Base-by-base conservation (phyloP, 192 early-diverging fungal species). In the Linnemannia zychae region DNA sequence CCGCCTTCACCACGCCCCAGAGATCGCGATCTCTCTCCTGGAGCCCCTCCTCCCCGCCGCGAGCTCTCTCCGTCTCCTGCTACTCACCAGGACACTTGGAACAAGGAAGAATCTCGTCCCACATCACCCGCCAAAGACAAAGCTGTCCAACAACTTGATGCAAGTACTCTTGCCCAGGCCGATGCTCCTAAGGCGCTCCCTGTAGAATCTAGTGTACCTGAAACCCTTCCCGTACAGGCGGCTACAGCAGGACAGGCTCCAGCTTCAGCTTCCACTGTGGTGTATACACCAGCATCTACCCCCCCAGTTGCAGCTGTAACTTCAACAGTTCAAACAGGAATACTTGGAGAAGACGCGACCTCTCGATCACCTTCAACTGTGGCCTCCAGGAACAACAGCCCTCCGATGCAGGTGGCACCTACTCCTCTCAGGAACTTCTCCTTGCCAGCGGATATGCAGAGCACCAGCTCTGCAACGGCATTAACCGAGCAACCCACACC, bases 1-100 rank as follows among this genome's bases (percentile, higher is more conserved):
- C 82, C 82, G 7, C 82, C 66, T 17, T 84, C 82, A 2, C 82
- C 82, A 16, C 65, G 72, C 37, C 71, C 63, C 72, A 84, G 52
- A 53, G 72, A 74, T 34, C 76, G 76, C 11, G 76, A 84, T 33
- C 50, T 33, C 12, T 75, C 82, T n/a, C 82, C 82, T 22, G 47
- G 28, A 4, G 75, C 47, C 13, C 46, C 50, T 17, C 63, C 50
- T 17, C 63, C 28, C 34, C 74, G 44, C 38, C 71, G 80, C 1
- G 80, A 81, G 6, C 67, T 68, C 22, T 76, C 80, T 31, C 80
- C 70, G 3, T 81, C 80, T 1, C 33, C 68, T 24, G 71, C 80
- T 3, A 76, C 74, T 17, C 73, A 44, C 17, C 69, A 46, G 16
- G 68, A 68, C 15, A 76, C 68, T 47, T 81, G 80, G 80, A 24